These are phyloP conservation scores for Monocercomonoides exilis DNA, from an alignment of 78 protist genomes.

Conservation along the genomic window DNA sequence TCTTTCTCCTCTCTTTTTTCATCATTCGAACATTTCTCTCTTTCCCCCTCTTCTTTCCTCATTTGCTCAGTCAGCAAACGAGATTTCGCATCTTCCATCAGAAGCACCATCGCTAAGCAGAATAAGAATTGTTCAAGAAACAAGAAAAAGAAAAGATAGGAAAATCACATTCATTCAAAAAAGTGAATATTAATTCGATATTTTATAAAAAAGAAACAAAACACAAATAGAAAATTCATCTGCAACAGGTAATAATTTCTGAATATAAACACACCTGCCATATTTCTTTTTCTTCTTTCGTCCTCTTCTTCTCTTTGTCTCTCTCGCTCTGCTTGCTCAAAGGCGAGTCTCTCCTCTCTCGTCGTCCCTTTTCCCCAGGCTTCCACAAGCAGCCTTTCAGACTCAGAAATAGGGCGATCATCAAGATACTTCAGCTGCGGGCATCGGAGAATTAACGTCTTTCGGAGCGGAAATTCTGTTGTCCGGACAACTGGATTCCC, in stretches of 20 bases:
- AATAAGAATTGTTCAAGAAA: background rate
- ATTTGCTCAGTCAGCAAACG: background rate
- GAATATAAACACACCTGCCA: conserved; percentile 3
- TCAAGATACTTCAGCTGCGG: background rate
- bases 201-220: no score
- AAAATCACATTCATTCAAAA: no score
- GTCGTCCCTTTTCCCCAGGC: conserved; percentile 11
- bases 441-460: background rate
- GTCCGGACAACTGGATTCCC: conserved; percentile 2
- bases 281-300: background rate
- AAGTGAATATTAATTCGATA: no score
- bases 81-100: background rate
- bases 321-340: background rate
- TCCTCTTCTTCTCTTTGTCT: background rate
- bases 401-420: conserved; percentile 16
- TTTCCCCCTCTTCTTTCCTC: background rate
- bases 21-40: background rate
- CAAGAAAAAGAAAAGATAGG: background rate
- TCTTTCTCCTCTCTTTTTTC: background rate
- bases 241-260: no score
- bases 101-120: background rate
- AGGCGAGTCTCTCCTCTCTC: background rate
- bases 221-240: no score
- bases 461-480: background rate
- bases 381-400: background rate